Evolutionary conservation across 1,284 basidiomycete genomes (phyloP), one percentile per base, ranked within the genome.

Genomic region (Trametes sp.): DNA sequence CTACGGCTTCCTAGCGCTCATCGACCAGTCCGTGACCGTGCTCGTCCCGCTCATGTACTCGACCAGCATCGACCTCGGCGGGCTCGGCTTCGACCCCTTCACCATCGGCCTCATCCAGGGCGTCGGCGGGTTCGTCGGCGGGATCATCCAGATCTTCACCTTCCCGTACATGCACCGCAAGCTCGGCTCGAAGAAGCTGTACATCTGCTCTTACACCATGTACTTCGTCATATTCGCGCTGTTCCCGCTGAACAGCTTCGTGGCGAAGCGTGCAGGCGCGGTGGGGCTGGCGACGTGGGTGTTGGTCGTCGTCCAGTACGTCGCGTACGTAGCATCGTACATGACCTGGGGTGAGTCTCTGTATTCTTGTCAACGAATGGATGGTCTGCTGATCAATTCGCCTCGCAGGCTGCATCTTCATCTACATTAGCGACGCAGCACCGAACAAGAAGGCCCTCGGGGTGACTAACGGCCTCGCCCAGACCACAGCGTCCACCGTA

Each of bases 401-500:
- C 13, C 23, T 29, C 19, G 19, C 35, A 75, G 74, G 74, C 16
- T 75, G 74, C 53, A 69, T 73, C 44, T 75, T 73, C 63, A 73
- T 75, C 26, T 88, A 84, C 68, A 84, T 89, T 57, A 77, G 81
- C n/a, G 81, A 81, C 7, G 79, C 86, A 16, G 80, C 87, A 0
- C 87, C 88, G 0, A 86, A 85, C 57, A 79, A 79, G 33, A 81
- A 82, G 4, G 84, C 85, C 8, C 79, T 94, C 14, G 93, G 93
- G 19, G 85, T 89, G 19, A 90, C 90, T 21, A 94, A 93, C 70
- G 92, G 91, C 6, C 48, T 76, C 21, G 73, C 70, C 16, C 74
- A 76, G 53, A 65, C 71, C 31, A 68, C 70, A n/a, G 72, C 72
- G 11, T 74, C 81, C 8, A 76, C 80, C 45, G 75, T 79, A 23